phyloP scores from a whole-genome alignment of 2,329 filamentous ascomycete species.

The Colletotrichum liaoningense region DNA sequence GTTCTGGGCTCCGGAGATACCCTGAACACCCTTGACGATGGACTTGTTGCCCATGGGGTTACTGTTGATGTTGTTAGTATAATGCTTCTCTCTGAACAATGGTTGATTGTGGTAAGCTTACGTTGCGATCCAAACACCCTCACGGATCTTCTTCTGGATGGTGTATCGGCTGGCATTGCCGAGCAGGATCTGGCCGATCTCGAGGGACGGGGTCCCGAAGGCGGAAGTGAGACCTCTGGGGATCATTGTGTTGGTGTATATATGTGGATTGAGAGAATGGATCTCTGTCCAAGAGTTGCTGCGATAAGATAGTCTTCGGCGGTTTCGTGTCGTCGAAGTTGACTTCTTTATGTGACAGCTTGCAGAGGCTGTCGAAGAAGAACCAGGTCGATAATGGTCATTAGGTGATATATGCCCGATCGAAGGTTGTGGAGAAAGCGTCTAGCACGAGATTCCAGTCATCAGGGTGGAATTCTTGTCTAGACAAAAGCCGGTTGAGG shows the following conservation, averaged over 20 bases:
- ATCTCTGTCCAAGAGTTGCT: background rate
- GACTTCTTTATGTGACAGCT: conserved; percentile 31
- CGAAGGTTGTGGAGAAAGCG: conserved; percentile 11
- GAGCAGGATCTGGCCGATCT: conserved; percentile 33
- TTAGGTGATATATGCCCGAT: conserved; percentile 15
- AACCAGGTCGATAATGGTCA: conserved; percentile 30
- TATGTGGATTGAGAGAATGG: background rate
- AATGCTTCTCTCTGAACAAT: too few species aligned
- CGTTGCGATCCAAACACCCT: conserved; percentile 34
- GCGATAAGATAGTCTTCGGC: background rate
- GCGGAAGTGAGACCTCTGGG: conserved; percentile 30
- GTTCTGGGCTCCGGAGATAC: conserved; percentile 31
- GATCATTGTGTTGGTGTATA: conserved; percentile 15
- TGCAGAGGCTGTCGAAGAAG: conserved; percentile 33
- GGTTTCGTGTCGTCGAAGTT: conserved; percentile 5
- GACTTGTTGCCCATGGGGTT: conserved; percentile 34
- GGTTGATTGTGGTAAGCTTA: background rate
- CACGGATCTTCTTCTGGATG: conserved; percentile 36
- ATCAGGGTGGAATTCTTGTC: conserved; percentile 13
- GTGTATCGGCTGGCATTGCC: conserved; percentile 34
- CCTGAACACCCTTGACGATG: conserved; percentile 33
- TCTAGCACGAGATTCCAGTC: conserved; percentile 25
- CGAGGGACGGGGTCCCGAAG: conserved; percentile 32
- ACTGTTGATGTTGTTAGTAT: background rate
- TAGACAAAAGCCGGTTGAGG: background rate